Evolutionary conservation across 169 alveolate species (phyloP).

Genomic region (Babesia bigemina): DNA sequence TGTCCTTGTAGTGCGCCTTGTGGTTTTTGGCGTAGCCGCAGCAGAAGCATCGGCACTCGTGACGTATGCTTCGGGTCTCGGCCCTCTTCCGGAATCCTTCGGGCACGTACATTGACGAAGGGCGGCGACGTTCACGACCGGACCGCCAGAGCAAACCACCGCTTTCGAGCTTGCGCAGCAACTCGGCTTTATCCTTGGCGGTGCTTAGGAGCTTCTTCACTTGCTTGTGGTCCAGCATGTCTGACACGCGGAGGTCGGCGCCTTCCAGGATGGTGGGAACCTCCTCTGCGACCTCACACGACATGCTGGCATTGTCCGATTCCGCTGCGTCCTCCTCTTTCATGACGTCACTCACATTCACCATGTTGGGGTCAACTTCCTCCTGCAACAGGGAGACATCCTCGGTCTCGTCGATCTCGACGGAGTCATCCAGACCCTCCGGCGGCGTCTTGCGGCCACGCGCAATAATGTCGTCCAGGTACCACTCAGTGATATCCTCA

Average conservation of each 20-base stretch:
- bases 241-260: constrained; percentile 7
- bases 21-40: constrained; percentile 84
- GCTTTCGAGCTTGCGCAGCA: constrained; percentile 50
- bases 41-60: constrained; percentile 86
- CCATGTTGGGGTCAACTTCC: constrained; percentile 51
- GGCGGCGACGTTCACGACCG: constrained; percentile 77
- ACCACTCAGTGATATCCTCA: constrained; percentile 35
- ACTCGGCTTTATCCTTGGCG: constrained; percentile 35
- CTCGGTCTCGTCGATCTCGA: constrained; percentile 57
- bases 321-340: constrained; percentile 61
- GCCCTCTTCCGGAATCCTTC: constrained; percentile 77
- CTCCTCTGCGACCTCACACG: constrained; percentile 44
- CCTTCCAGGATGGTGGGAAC: constrained; percentile 39
- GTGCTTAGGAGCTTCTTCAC: constrained; percentile 29
- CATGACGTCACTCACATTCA: constrained; percentile 66
- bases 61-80: constrained; percentile 81
- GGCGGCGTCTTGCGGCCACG: constrained; percentile 71
- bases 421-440: constrained; percentile 65
- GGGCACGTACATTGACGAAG: constrained; percentile 76
- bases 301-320: constrained; percentile 32
- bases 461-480: constrained; percentile 46
- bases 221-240: constrained; percentile 38
- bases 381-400: constrained; percentile 66
- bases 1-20: constrained; percentile 69
- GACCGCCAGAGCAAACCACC: constrained; percentile 78